Evolutionary conservation across 768 basidiomycete genomes (phyloP).

Genomic region (Leucocoprinus leucothites): DNA sequence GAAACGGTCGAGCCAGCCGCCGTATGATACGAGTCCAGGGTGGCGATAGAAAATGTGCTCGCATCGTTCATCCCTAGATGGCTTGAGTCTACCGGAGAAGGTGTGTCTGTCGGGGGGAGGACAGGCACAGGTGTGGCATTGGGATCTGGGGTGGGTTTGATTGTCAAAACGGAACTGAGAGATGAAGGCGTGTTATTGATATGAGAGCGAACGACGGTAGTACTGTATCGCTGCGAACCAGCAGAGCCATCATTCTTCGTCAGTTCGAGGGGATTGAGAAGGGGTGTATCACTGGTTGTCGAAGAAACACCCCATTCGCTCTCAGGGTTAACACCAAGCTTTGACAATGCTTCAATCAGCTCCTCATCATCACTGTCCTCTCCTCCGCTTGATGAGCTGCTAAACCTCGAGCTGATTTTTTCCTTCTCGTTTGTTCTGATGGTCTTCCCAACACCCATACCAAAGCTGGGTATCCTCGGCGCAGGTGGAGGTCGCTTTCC

Average conservation of each 20-base stretch:
- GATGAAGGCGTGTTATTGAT: slow-evolving; percentile 43
- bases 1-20: slow-evolving; percentile 52
- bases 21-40: slow-evolving; percentile 64
- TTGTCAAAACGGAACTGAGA: slow-evolving; percentile 72
- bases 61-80: slow-evolving; percentile 33
- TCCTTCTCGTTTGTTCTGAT: slow-evolving; percentile 32
- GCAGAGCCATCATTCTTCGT: slow-evolving; percentile 27
- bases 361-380: slow-evolving; percentile 73
- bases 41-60: slow-evolving; percentile 53
- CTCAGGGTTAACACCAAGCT: slow-evolving; percentile 38
- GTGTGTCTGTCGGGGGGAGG: slow-evolving; percentile 29
- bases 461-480: slow-evolving; percentile 88
- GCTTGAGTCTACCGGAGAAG: slow-evolving; percentile 15
- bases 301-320: slow-evolving; percentile 44
- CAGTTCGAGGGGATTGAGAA: background rate
- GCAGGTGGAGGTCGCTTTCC: slow-evolving; percentile 53
- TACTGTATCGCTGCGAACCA: slow-evolving; percentile 49
- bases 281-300: slow-evolving; percentile 26
- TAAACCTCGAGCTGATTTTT: background rate
- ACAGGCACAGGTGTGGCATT: slow-evolving; percentile 39
- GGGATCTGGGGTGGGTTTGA: slow-evolving; percentile 53
- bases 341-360: slow-evolving; percentile 57
- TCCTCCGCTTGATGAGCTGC: slow-evolving; percentile 31
- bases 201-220: slow-evolving; percentile 58
- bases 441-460: slow-evolving; percentile 63